These are phyloP conservation scores for Penstemon barbatus DNA, from an alignment of 257 asterid species.

Conservation along the genomic window DNA sequence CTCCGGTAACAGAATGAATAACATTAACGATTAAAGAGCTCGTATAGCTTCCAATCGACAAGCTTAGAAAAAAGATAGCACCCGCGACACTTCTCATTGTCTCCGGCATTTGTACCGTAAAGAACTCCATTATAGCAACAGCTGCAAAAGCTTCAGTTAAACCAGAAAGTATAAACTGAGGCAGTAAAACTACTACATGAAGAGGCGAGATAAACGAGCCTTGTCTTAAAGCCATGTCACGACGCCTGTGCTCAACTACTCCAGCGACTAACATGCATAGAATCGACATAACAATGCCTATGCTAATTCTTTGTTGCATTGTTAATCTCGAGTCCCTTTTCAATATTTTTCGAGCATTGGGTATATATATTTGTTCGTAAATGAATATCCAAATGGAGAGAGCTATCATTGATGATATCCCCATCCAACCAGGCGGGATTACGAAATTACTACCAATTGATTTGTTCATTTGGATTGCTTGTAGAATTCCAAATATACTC, in stretches of 20 bases:
- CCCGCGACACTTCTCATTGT: slow-evolving; percentile 74
- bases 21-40: slow-evolving; percentile 57
- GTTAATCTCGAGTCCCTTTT: slow-evolving; percentile 44
- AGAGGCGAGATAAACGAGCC: slow-evolving; percentile 54
- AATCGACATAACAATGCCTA: slow-evolving; percentile 59
- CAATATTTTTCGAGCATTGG: slow-evolving; percentile 31
- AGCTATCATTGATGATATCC: slow-evolving; percentile 68
- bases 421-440: slow-evolving; percentile 85
- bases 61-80: slow-evolving; percentile 55
- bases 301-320: slow-evolving; percentile 40
- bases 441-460: slow-evolving; percentile 47
- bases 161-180: slow-evolving; percentile 68
- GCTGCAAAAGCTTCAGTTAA: slow-evolving; percentile 69
- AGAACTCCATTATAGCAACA: slow-evolving; percentile 64
- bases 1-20: slow-evolving; percentile 34
- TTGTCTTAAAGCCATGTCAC: slow-evolving; percentile 33
- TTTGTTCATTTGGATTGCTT: slow-evolving; percentile 62
- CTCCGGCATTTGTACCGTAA: slow-evolving; percentile 57
- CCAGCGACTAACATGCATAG: slow-evolving; percentile 68
- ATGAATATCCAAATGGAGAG: slow-evolving; percentile 67
- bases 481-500: slow-evolving; percentile 59
- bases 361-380: slow-evolving; percentile 58
- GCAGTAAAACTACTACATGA: slow-evolving; percentile 45
- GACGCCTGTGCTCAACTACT: slow-evolving; percentile 46
- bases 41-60: slow-evolving; percentile 56